Evolutionary conservation across 176 grass and related monocot genomes (phyloP).

Genomic region (Zea mays): DNA sequence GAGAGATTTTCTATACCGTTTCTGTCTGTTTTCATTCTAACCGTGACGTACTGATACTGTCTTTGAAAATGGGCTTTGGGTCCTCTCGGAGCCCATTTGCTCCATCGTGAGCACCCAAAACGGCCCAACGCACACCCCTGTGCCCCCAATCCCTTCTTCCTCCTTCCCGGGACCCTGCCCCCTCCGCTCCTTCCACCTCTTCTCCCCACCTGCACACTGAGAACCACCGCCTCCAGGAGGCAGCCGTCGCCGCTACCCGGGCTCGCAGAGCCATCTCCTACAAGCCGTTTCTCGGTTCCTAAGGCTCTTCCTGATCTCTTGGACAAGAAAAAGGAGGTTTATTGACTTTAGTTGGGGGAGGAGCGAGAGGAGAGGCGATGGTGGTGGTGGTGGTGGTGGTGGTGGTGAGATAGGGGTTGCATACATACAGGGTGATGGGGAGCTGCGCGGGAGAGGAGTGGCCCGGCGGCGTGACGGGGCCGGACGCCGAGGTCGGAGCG

Average conservation of each 20-base stretch:
- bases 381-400: conserved; percentile 45
- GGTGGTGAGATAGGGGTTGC: background rate
- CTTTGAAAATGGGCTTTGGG: background rate
- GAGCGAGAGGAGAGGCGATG: background rate
- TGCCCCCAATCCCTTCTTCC: background rate
- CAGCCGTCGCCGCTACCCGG: background rate
- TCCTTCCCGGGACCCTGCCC: background rate
- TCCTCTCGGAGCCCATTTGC: background rate
- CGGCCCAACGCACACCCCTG: conserved; percentile 23
- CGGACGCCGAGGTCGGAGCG: conserved; percentile 67
- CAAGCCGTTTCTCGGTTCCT: background rate
- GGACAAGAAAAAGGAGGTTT: conserved; percentile 28
- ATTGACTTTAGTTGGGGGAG: conserved; percentile 25
- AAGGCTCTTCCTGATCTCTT: conserved; percentile 8
- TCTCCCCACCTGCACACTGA: conserved; percentile 30
- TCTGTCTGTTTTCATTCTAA: too few species aligned
- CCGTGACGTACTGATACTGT: too few species aligned
- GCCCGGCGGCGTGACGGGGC: conserved; percentile 37
- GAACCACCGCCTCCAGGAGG: conserved; percentile 24
- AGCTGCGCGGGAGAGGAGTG: conserved; percentile 47
- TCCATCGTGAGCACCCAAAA: background rate
- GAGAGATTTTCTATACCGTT: too few species aligned
- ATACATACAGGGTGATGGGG: conserved; percentile 29
- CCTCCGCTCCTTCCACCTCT: conserved; percentile 20
- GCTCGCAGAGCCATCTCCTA: background rate